Conservation (phyloP, 257 asterid species). For the Ajuga chamaepitys region DNA sequence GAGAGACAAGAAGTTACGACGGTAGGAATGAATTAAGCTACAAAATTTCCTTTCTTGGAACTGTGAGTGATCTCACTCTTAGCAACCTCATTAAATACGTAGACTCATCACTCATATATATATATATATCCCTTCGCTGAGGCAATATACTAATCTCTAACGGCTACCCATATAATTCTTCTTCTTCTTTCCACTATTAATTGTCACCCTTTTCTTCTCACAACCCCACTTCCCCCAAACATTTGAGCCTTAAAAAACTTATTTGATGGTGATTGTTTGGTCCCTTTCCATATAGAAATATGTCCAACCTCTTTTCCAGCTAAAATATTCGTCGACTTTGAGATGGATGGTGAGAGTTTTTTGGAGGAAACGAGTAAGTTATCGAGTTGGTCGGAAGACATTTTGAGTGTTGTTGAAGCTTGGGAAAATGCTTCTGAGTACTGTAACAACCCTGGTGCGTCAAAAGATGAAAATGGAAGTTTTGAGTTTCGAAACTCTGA, state of each 20-base stretch:
- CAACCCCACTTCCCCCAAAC: conserved; percentile 1
- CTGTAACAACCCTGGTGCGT: neutral
- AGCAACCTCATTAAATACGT: neutral
- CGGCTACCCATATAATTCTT: neutral
- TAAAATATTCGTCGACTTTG: conserved; percentile 2
- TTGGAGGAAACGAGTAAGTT: conserved; percentile 22
- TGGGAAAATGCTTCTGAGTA: conserved; percentile 30
- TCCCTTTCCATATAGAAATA: conserved; percentile 42
- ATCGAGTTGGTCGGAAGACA: conserved; percentile 34
- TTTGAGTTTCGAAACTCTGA: conserved; percentile 39
- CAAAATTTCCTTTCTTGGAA: too few species aligned
- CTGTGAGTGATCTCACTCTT: neutral
- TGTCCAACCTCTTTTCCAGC: neutral
- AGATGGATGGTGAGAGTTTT: conserved; percentile 44
- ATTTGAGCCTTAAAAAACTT: neutral
- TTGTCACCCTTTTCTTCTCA: neutral
- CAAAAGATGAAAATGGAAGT: conserved; percentile 9
- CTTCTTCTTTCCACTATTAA: neutral
- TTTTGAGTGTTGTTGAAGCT: conserved; percentile 63
- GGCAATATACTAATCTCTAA: neutral
- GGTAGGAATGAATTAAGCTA: too few species aligned
- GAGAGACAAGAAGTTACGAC: too few species aligned
- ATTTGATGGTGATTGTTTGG: conserved; percentile 48
- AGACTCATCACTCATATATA: too few species aligned
- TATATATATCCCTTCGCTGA: too few species aligned